Evolutionary conservation across 768 basidiomycete genomes (phyloP), one percentile per base, ranked within the genome.

Genomic region (Hericium coralloides): DNA sequence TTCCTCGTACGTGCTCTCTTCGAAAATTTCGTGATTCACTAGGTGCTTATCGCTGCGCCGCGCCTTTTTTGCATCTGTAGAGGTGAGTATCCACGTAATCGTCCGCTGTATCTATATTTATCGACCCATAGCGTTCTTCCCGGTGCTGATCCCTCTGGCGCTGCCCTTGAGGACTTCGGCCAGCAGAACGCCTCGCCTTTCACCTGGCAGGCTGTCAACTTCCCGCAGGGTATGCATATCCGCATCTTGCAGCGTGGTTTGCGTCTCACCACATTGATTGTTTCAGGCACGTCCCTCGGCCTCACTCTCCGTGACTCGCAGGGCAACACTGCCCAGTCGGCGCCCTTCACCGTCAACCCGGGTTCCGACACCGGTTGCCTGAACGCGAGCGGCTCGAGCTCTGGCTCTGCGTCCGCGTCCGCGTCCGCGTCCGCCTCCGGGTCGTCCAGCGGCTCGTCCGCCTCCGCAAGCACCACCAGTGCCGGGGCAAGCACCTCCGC

Each of bases 211-310:
- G 55, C 25, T 0, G 78, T 75, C 53, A 82, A 84, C 72, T 64
- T 77, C 38, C 50, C 76, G 2, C 60, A 72, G 14, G 74, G 86
- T 81, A 49, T 56, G 74, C 69, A 38, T 20, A 17, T 59, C 37
- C 52, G 18, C 49, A 43, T 56, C 18, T 52, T 45, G 0, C 57
- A 82, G n/a, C 78, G 76, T 4, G 66, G 60, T 41, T 67, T 91
- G 56, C 83, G 80, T 52, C 66, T 92, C 26, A 74, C 71, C 12
- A 57, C 92, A 59, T 79, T 78, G 65, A 92, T 93, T 64, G 67
- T 55, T 55, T 79, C 72, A 36, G 91, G 92, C 64, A 0, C 76
- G 4, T 66, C 61, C 41, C 67, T 92, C 56, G 83, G 80, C 53
- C 66, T 92, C 26, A 74, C 71, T 12, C 58, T 93, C 59, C 79